A percentile compares a stretch with the other conserved stretches of the same genome.
Evolutionary conservation across 2,329 filamentous ascomycete genomes (phyloP).

Genomic region (Fusarium aywerte): DNA sequence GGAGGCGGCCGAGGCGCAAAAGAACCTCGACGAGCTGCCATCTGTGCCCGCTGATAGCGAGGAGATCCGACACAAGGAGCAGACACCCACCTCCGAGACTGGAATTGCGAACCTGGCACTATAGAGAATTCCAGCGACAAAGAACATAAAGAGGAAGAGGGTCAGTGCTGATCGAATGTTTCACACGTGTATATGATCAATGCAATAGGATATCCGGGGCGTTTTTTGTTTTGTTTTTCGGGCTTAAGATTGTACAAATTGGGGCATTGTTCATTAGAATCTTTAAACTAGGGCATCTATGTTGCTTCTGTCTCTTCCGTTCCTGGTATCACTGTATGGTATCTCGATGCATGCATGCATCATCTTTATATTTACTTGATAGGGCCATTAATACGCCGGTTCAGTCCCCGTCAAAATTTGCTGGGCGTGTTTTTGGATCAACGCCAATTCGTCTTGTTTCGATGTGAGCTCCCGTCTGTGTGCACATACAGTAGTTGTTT

Average conservation of each 20-base stretch:
- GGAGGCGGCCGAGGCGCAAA: slow-evolving; percentile 60
- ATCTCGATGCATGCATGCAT: slow-evolving; percentile 32
- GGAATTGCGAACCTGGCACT: slow-evolving; percentile 51
- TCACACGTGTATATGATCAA: slow-evolving; percentile 35
- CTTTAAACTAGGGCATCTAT: slow-evolving; percentile 23
- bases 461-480: background rate
- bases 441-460: background rate
- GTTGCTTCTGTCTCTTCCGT: background rate
- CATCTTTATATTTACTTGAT: slow-evolving; percentile 6
- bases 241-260: slow-evolving; percentile 17
- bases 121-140: slow-evolving; percentile 25
- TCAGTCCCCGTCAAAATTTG: background rate
- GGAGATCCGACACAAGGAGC: slow-evolving; percentile 47
- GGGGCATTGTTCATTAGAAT: slow-evolving; percentile 34
- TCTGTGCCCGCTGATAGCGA: slow-evolving; percentile 52
- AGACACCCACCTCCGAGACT: slow-evolving; percentile 53
- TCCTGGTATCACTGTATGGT: slow-evolving; percentile 19
- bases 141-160: slow-evolving; percentile 46
- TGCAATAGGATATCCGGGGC: slow-evolving; percentile 33
- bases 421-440: background rate
- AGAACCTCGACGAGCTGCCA: slow-evolving; percentile 64
- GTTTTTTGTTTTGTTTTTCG: slow-evolving; percentile 23
- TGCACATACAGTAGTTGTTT: background rate
- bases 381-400: background rate
- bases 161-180: slow-evolving; percentile 5